Evolutionary conservation across 371 early-diverging fungal genomes (phyloP), one percentile per base, ranked within the genome.

Genomic region (Batkoa obscura): DNA sequence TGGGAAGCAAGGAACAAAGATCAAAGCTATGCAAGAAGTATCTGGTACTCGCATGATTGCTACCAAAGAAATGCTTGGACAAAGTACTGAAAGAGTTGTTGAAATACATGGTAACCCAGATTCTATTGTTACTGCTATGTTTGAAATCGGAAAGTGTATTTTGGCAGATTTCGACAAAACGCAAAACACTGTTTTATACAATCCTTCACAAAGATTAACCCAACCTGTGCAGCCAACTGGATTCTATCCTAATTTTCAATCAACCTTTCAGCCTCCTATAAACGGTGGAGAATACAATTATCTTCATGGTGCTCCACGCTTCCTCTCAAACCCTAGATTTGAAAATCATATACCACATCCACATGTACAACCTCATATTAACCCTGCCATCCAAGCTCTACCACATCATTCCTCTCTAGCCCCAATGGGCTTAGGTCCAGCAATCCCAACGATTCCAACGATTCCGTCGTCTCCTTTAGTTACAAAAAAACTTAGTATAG

Each of bases 1-100:
- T 59, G 95, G 95, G 56, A 88, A 88, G 63, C 78, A 79, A 12
- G 95, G 95, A 10, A 60, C 65, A 13, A 81, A 85, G 54, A 94
- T 94, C 65, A 83, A 83, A 58, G 86, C 88, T 57, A 85, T 94
- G 55, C 83, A 94, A 58, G 81, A 85, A 47, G 68, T 72, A 30
- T 83, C 87, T n/a, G 85, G 89, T 8, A 82, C 88, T 54, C 80
- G 84, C 58, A 74, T 90, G 51, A 79, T 77, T 45, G 86, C 90
- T 2, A 82, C 85, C 9, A 82, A 84, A 64, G 83, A 82, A 47
- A 73, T 80, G 8, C 63, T 84, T 56, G 82, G 84, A 17, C 70
- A 76, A 58, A 77, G 76, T 15, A 83, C 77, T 33, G 90, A 90
- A 60, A 81, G 94, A 30, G 76, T 86, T 2, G 76, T 94, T 33